Evolutionary conservation across 148 eudicot species (phyloP).

Genomic region (Selenicereus undatus): DNA sequence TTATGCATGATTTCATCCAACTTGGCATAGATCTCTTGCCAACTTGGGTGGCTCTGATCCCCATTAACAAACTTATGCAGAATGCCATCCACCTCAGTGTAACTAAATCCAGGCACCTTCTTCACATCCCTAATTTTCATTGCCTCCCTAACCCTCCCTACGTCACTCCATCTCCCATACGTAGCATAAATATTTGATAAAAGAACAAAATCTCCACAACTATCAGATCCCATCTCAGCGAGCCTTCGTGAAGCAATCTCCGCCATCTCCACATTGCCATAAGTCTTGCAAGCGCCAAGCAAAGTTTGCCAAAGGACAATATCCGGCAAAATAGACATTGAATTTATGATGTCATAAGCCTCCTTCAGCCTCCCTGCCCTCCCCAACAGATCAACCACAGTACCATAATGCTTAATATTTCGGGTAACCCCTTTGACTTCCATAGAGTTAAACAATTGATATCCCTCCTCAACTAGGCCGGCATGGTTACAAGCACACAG

Average conservation of each 20-base stretch:
- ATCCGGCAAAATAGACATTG: constrained; percentile 68
- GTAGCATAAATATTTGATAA: constrained; percentile 72
- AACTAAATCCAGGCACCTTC: constrained; percentile 86
- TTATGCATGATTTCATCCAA: constrained; percentile 61
- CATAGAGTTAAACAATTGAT: constrained; percentile 53
- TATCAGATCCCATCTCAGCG: constrained; percentile 70
- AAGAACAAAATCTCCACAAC: constrained; percentile 70
- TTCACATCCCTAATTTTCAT: constrained; percentile 61
- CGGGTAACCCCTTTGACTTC: constrained; percentile 38
- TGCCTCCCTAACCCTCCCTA: constrained; percentile 61
- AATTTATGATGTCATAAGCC: constrained; percentile 52
- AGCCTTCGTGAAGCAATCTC: constrained; percentile 72
- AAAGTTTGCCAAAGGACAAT: constrained; percentile 78
- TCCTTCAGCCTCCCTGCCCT: constrained; percentile 71
- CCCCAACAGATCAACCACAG: constrained; percentile 79
- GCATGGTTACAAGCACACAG: constrained; percentile 81
- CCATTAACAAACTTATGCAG: constrained; percentile 63
- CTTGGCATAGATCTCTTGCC: constrained; percentile 59
- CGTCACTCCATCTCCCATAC: constrained; percentile 72
- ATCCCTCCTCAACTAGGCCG: constrained; percentile 73
- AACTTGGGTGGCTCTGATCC: constrained; percentile 51
- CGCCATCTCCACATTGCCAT: constrained; percentile 65
- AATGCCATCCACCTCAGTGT: constrained; percentile 56
- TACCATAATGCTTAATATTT: constrained; percentile 76
- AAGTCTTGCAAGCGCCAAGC: constrained; percentile 74